A percentile compares a stretch with the other conserved stretches of the same genome.
These are phyloP conservation scores for Fusarium mangiferae DNA, from an alignment of 2,329 filamentous ascomycete genomes.

Conservation along the genomic window DNA sequence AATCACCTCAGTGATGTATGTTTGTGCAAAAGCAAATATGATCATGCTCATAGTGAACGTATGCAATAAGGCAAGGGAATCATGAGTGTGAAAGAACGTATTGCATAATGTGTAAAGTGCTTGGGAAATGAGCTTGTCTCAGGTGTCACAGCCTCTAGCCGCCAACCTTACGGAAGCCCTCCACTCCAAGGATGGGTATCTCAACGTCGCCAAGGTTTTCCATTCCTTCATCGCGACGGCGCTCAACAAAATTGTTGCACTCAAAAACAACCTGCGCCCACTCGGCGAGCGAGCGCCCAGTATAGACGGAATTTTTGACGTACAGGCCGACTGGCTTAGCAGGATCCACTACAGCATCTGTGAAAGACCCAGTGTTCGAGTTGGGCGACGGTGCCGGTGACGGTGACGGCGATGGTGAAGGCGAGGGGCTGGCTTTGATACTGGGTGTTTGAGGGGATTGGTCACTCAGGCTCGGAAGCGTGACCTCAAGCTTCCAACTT, in stretches of 20 bases:
- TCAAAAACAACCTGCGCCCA: conserved; percentile 81
- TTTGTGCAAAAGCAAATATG: conserved; percentile 31
- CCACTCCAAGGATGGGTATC: conserved; percentile 55
- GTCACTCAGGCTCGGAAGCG: conserved; percentile 34
- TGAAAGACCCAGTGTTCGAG: conserved; percentile 35
- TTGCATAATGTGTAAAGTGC: background rate
- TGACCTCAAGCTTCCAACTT: conserved; percentile 35
- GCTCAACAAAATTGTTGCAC: conserved; percentile 83
- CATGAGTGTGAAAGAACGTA: conserved; percentile 9
- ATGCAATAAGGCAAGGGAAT: conserved; percentile 12
- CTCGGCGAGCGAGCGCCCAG: conserved; percentile 79
- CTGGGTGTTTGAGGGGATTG: conserved; percentile 11
- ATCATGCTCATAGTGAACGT: conserved; percentile 14
- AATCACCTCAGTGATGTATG: conserved; percentile 27
- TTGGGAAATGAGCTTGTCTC: background rate
- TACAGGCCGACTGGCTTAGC: conserved; percentile 59
- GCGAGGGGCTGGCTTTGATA: conserved; percentile 15
- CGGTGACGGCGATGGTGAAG: conserved; percentile 8
- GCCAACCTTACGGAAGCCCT: conserved; percentile 54
- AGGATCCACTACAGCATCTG: conserved; percentile 53
- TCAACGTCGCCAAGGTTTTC: conserved; percentile 74
- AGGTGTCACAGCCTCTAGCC: conserved; percentile 37
- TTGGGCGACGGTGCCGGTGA: conserved; percentile 34
- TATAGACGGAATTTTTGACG: conserved; percentile 65
- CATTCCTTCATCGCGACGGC: conserved; percentile 78